Percentiles rank a stretch among this genome's conserved stretches.
phyloP scores from a whole-genome alignment of 768 basidiomycete genomes.

The Pholiota microspora region DNA sequence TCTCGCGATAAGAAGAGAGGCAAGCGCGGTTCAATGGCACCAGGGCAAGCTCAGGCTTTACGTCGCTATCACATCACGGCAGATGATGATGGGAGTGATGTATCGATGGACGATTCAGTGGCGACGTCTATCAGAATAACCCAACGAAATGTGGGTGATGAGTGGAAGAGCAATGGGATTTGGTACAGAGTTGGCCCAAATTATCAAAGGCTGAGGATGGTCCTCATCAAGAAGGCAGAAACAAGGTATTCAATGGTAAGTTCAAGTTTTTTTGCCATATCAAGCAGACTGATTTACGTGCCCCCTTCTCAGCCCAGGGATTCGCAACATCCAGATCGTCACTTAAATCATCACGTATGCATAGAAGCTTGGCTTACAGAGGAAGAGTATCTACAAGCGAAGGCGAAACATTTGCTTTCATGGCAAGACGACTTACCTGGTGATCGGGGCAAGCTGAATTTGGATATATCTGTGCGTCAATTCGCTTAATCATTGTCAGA shows the following conservation, averaged over 20 bases:
- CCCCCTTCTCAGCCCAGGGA: slow-evolving; percentile 74
- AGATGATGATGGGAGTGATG: slow-evolving; percentile 40
- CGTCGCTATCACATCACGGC: background rate
- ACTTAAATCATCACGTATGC: slow-evolving; percentile 65
- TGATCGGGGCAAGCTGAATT: slow-evolving; percentile 36
- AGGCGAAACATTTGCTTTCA: slow-evolving; percentile 55
- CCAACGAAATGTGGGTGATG: slow-evolving; percentile 64
- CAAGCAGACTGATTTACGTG: too few species aligned
- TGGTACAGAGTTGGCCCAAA: slow-evolving; percentile 70
- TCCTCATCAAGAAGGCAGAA: slow-evolving; percentile 68
- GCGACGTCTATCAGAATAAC: slow-evolving; percentile 50
- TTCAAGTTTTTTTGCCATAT: slow-evolving; percentile 5
- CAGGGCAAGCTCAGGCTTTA: background rate
- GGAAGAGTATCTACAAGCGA: slow-evolving; percentile 66
- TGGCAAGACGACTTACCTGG: slow-evolving; percentile 67
- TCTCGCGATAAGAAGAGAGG: slow-evolving; percentile 52
- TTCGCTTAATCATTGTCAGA: slow-evolving; percentile 7
- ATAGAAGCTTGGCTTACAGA: slow-evolving; percentile 82
- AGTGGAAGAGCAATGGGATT: slow-evolving; percentile 73
- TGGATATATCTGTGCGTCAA: slow-evolving; percentile 37
- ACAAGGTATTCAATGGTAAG: slow-evolving; percentile 74
- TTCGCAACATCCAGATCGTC: slow-evolving; percentile 73
- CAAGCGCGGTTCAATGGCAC: slow-evolving; percentile 34
- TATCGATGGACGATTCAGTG: slow-evolving; percentile 44
- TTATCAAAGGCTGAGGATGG: slow-evolving; percentile 66